A percentile compares a stretch with the other conserved stretches of the same genome.
phyloP scores from a whole-genome alignment of 257 asterid genomes.

The Nicotiana undulata region DNA sequence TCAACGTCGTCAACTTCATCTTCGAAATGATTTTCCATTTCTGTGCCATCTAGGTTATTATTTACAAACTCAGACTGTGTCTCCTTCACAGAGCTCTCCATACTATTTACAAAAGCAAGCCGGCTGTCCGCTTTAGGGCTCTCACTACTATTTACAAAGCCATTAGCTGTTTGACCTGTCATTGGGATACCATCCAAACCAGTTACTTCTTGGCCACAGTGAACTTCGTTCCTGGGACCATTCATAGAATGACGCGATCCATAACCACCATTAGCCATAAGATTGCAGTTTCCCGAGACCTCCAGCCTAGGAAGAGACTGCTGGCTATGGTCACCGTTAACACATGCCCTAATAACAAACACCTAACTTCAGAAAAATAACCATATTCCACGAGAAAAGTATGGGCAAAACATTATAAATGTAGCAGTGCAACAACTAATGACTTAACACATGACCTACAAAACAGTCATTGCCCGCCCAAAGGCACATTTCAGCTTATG shows the following conservation, averaged over 20 bases:
- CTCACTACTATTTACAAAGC: conserved; percentile 47
- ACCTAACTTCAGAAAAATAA: conserved; percentile 8
- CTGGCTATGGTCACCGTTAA: conserved; percentile 21
- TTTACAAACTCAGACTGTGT: conserved; percentile 42
- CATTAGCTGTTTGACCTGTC: conserved; percentile 32
- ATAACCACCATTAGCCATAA: conserved; percentile 18
- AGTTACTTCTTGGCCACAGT: conserved; percentile 23
- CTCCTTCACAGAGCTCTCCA: conserved; percentile 21
- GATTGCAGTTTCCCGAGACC: conserved; percentile 25
- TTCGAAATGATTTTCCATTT: conserved; percentile 34
- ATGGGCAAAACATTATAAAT: not conserved
- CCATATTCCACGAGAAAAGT: not conserved
- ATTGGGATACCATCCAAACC: conserved; percentile 31
- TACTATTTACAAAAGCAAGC: conserved; percentile 55
- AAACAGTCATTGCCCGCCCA: not conserved
- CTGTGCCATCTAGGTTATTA: conserved; percentile 40
- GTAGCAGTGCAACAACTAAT: not conserved
- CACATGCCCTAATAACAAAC: conserved; percentile 24
- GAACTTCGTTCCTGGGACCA: conserved; percentile 25
- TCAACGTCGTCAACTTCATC: conserved; percentile 31
- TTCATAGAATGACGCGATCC: conserved; percentile 34
- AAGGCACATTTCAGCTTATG: not conserved
- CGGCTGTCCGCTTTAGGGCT: conserved; percentile 27
- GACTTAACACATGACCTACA: not conserved
- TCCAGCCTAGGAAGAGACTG: conserved; percentile 32